Evolutionary conservation across 768 basidiomycete species (phyloP).

Genomic region (Phlebiopsis flavidoalba): DNA sequence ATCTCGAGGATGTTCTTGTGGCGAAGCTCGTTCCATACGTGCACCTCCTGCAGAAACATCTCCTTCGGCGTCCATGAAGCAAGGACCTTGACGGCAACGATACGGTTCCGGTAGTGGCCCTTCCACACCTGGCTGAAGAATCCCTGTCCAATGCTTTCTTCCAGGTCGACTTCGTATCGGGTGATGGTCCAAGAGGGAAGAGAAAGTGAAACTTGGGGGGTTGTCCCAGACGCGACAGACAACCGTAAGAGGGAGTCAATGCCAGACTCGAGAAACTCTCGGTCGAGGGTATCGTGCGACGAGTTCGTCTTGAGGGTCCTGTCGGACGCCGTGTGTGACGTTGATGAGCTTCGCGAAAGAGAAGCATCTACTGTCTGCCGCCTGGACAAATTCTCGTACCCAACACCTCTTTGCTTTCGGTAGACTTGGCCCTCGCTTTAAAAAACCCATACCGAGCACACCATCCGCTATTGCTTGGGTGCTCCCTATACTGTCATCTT

Average conservation of each 20-base stretch:
- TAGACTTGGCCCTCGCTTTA: neutral
- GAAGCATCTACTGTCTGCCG: constrained; percentile 9
- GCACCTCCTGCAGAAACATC: constrained; percentile 65
- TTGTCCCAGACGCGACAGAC: constrained; percentile 29
- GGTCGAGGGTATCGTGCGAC: constrained; percentile 49
- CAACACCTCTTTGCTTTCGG: neutral
- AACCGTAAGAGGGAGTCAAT: constrained; percentile 67
- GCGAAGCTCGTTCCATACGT: constrained; percentile 63
- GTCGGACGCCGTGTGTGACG: neutral
- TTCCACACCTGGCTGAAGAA: constrained; percentile 75
- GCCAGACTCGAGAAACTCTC: constrained; percentile 66
- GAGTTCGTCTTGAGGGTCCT: constrained; percentile 9
- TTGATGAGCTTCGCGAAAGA: constrained; percentile 6
- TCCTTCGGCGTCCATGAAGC: constrained; percentile 53
- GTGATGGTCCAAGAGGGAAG: constrained; percentile 79
- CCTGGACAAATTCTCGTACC: constrained; percentile 1
- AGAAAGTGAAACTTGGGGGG: constrained; percentile 8
- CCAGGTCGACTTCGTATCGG: constrained; percentile 72
- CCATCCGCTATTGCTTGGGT: constrained; percentile 5
- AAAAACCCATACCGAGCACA: neutral
- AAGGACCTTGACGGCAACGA: constrained; percentile 72
- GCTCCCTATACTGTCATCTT: constrained; percentile 2
- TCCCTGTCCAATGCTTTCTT: constrained; percentile 63
- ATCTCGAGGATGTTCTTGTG: constrained; percentile 72
- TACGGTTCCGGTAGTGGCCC: constrained; percentile 64